Evolutionary conservation across 2,329 filamentous ascomycete species (phyloP).

Genomic region (Penicillium aurantiogriseum): DNA sequence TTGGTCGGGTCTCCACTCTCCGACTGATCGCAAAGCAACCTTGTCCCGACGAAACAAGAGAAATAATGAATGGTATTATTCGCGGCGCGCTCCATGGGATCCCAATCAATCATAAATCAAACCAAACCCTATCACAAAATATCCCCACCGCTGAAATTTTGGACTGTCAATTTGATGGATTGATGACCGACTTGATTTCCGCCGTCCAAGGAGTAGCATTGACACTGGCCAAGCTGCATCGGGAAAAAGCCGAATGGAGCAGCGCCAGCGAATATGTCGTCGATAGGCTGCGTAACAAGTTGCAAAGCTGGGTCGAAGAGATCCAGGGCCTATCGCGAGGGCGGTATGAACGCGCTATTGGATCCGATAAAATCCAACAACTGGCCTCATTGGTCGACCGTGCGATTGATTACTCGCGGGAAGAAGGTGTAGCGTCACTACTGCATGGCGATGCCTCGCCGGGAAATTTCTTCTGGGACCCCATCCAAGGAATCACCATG

Average conservation of each 20-base stretch:
- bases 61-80: conserved; percentile 1
- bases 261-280: neutral
- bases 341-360: neutral
- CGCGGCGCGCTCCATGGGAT: neutral
- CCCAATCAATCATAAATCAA: neutral
- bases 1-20: neutral
- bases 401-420: neutral
- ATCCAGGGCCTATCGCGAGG: neutral
- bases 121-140: neutral
- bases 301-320: neutral
- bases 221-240: neutral
- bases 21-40: neutral
- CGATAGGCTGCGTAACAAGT: neutral
- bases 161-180: neutral
- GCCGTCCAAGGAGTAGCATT: neutral
- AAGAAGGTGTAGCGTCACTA: conserved; percentile 1
- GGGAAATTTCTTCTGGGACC: neutral
- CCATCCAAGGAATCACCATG: neutral
- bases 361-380: neutral
- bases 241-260: neutral
- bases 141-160: neutral
- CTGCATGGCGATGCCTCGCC: neutral
- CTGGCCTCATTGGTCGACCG: neutral
- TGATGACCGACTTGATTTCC: neutral
- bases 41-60: neutral